Evolutionary conservation across 805 yeast genomes (phyloP).

Genomic region (Ogataea salicorniae): DNA sequence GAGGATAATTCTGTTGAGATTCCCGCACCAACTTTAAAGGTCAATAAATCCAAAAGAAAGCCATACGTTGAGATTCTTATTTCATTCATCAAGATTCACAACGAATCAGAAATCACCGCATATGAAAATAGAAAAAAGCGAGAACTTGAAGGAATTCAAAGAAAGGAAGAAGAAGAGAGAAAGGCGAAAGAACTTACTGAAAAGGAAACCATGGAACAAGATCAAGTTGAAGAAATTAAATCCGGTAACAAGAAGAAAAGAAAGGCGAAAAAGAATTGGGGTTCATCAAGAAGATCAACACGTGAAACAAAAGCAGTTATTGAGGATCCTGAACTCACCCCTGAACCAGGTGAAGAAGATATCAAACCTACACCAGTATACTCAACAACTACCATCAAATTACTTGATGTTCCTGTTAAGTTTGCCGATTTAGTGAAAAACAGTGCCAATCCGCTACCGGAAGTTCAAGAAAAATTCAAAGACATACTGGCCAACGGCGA

Average conservation of each 20-base stretch:
- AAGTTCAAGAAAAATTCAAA: slow-evolving; percentile 59
- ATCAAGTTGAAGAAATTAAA: slow-evolving; percentile 23
- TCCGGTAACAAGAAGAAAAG: slow-evolving; percentile 17
- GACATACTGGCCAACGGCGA: slow-evolving; percentile 54
- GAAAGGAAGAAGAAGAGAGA: slow-evolving; percentile 21
- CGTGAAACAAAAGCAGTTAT: slow-evolving; percentile 12
- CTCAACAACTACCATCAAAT: slow-evolving; percentile 61
- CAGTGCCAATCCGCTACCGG: slow-evolving; percentile 54
- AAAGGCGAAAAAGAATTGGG: slow-evolving; percentile 27
- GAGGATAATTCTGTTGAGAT: slow-evolving; percentile 9
- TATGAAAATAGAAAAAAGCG: slow-evolving; percentile 35
- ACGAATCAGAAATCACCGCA: slow-evolving; percentile 41
- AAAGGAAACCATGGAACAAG: slow-evolving; percentile 23
- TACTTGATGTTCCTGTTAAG: slow-evolving; percentile 61
- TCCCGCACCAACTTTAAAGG: not conserved
- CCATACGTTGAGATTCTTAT: slow-evolving; percentile 37
- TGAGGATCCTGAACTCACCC: slow-evolving; percentile 19
- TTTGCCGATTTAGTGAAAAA: slow-evolving; percentile 60
- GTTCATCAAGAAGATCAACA: slow-evolving; percentile 24
- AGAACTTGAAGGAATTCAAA: slow-evolving; percentile 28
- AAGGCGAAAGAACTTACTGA: slow-evolving; percentile 19
- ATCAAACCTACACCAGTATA: slow-evolving; percentile 42
- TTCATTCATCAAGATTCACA: slow-evolving; percentile 48
- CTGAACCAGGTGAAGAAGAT: slow-evolving; percentile 31
- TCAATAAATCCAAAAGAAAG: slow-evolving; percentile 10